Evolutionary conservation across 2,329 filamentous ascomycete genomes (phyloP).

Genomic region (Corinectria fuckeliana): DNA sequence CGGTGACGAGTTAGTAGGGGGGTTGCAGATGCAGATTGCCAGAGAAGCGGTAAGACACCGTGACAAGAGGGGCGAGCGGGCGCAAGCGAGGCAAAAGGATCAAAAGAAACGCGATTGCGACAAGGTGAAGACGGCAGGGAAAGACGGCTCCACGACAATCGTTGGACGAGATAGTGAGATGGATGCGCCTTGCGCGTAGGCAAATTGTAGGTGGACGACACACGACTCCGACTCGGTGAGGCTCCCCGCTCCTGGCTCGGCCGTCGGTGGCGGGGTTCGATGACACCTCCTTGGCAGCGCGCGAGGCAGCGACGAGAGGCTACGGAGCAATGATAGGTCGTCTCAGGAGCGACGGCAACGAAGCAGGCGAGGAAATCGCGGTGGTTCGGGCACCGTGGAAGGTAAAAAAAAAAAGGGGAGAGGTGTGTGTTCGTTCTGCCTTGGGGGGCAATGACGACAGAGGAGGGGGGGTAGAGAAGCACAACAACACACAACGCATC

Average conservation of each 20-base stretch:
- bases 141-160: conserved; percentile 20
- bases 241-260: conserved; percentile 40
- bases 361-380: conserved; percentile 13
- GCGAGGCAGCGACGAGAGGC: conserved; percentile 19
- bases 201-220: conserved; percentile 13
- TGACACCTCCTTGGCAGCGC: conserved; percentile 27
- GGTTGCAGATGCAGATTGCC: conserved; percentile 29
- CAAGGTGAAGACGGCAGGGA: conserved; percentile 15
- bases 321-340: conserved; percentile 8
- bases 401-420: conserved; percentile 24
- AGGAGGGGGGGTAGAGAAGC: conserved; percentile 43
- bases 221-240: conserved; percentile 38
- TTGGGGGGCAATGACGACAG: conserved; percentile 50
- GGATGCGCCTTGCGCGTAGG: conserved; percentile 36
- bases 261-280: conserved; percentile 38
- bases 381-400: conserved; percentile 22
- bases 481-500: conserved; percentile 32
- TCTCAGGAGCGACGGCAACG: conserved; percentile 22
- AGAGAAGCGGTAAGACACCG: conserved; percentile 25
- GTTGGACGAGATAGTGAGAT: conserved; percentile 26
- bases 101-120: conserved; percentile 24
- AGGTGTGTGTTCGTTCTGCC: conserved; percentile 34
- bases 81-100: conserved; percentile 27
- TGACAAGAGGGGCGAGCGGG: conserved; percentile 18
- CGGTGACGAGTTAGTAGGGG: conserved; percentile 32